Evolutionary conservation across 2,329 filamentous ascomycete genomes (phyloP), one percentile per base, ranked within the genome.

Genomic region (Metarhizium guizhouense): DNA sequence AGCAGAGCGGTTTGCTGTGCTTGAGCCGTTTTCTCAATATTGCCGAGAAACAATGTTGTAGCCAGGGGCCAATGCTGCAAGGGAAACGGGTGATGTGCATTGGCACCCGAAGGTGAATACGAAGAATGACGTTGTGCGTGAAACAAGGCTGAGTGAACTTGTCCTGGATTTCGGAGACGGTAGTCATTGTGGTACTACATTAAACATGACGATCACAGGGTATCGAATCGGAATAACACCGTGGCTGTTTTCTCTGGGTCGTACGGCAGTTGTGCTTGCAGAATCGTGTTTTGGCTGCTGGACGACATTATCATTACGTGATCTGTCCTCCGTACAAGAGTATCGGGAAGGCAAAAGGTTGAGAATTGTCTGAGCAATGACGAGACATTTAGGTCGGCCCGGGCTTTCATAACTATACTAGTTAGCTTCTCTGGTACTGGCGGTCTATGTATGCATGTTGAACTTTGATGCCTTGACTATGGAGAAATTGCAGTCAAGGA

Each of bases 41-140:
- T 25, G n/a, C 7, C 42, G 42, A 25, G 42, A 45, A 20, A 25
- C 42, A 43, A 43, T 16, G 18, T 34, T 34, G 32, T 34, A 48
- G 42, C 18, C 45, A 48, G 45, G 45, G 45, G 5, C 3, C 30
- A 30, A 29, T 29, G 3, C 30, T 6, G 14, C 25, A 13, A 43
- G 25, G 25, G 10, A n/a, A 10, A 3, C 38, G 45, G 18, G 25
- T 4, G 13, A n/a, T 48, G 45, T 16, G 45, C 25, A 14, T 48
- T 29, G 20, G 20, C 45, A 20, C 25, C 45, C 45, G 6, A 30
- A 10, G 25, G 25, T 51, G 54, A 52, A 55, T 55, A 55, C 54
- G 54, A 55, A 55, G 48, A 47, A 52, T 55, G 54, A 55, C 45
- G 49, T 52, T 53, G 43, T 32, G 30, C 38, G 52, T 45, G 54